Conservation (phyloP, 495 filamentous ascomycete genomes). For the Podospora sp. region DNA sequence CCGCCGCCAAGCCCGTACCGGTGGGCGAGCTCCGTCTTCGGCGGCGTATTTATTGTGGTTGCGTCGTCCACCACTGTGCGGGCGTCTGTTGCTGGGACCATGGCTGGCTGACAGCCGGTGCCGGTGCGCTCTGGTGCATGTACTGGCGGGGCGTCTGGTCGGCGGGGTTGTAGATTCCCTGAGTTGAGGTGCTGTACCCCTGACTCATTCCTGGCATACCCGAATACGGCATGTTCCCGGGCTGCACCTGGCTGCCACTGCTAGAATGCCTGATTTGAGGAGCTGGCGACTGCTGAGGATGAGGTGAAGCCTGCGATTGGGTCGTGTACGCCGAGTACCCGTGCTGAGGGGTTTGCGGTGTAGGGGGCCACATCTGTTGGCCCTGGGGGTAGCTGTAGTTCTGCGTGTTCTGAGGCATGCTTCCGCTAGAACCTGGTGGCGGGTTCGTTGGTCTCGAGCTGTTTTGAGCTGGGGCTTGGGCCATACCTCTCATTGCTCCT, state of each 20-base stretch:
- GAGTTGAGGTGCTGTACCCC: slow-evolving; percentile 51
- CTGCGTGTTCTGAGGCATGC: slow-evolving; percentile 43
- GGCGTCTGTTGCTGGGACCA: slow-evolving; percentile 49
- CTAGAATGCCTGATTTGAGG: slow-evolving; percentile 65
- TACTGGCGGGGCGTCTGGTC: slow-evolving; percentile 65
- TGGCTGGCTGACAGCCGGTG: slow-evolving; percentile 46
- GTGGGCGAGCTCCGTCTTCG: neutral
- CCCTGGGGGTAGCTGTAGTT: slow-evolving; percentile 54
- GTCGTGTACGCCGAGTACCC: slow-evolving; percentile 50
- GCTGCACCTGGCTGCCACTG: slow-evolving; percentile 62
- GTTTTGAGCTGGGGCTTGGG: slow-evolving; percentile 53
- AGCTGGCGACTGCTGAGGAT: slow-evolving; percentile 60
- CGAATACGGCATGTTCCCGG: slow-evolving; percentile 58
- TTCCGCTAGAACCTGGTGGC: slow-evolving; percentile 36
- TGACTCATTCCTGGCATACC: slow-evolving; percentile 63
- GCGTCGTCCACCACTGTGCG: slow-evolving; percentile 50
- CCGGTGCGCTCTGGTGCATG: slow-evolving; percentile 51
- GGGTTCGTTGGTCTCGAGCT: slow-evolving; percentile 44
- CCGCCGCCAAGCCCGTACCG: neutral
- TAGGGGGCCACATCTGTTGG: slow-evolving; percentile 52
- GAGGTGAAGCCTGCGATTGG: slow-evolving; percentile 60
- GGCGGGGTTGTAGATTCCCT: slow-evolving; percentile 57
- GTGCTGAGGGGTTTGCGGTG: slow-evolving; percentile 50
- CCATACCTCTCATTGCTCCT: slow-evolving; percentile 55
- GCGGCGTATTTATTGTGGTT: slow-evolving; percentile 41